Evolutionary conservation across 768 basidiomycete species (phyloP).

Genomic region (Rhizopogon roseolus): DNA sequence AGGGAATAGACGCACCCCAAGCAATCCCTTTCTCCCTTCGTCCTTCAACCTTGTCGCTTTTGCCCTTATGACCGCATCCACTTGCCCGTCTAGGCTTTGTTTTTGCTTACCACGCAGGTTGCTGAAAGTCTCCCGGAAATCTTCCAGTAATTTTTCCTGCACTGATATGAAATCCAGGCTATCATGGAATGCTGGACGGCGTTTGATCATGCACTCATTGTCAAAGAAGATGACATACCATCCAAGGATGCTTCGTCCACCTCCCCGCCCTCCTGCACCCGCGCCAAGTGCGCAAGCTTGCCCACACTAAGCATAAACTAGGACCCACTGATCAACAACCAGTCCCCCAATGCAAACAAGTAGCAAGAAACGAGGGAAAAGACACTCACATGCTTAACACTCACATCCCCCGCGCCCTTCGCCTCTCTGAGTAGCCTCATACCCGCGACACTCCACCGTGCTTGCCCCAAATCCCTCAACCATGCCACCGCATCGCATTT

Average conservation of each 20-base stretch:
- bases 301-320: constrained; percentile 91
- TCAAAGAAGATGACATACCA: constrained; percentile 32
- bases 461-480: constrained; percentile 80
- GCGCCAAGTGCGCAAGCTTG: constrained; percentile 77
- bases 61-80: constrained; percentile 53
- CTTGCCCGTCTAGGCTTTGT: constrained; percentile 63
- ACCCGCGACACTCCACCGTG: constrained; percentile 61
- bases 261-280: constrained; percentile 39
- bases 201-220: constrained; percentile 3
- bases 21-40: constrained; percentile 47
- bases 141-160: constrained; percentile 62
- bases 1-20: constrained; percentile 21
- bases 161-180: constrained; percentile 84
- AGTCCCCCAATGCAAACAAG: neutral
- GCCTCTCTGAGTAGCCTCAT: constrained; percentile 60
- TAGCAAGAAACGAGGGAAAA: neutral
- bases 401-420: constrained; percentile 48
- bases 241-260: constrained; percentile 51
- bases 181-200: constrained; percentile 69
- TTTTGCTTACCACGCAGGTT: constrained; percentile 48
- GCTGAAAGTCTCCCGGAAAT: constrained; percentile 49
- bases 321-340: constrained; percentile 3
- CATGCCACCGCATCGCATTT: constrained; percentile 68
- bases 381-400: constrained; percentile 69
- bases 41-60: constrained; percentile 41